Evolutionary conservation across 1,284 basidiomycete genomes (phyloP), one percentile per base, ranked within the genome.

Genomic region (Pisolithus thermaeus): DNA sequence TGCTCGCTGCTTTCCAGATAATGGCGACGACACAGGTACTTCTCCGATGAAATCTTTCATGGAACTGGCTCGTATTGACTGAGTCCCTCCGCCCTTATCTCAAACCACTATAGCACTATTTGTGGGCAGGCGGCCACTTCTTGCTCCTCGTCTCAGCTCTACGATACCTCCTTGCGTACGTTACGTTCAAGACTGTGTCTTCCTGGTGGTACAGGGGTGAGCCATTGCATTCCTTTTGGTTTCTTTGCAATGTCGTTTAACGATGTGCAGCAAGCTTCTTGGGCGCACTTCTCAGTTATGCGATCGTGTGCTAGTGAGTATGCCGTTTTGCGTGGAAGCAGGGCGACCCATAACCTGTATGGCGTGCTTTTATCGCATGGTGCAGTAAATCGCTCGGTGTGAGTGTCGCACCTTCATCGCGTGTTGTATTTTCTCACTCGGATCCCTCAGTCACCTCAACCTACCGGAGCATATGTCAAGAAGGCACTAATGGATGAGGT

Each of bases 261-360:
- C 12, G 44, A 52, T 56, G 39, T 51, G 53, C 62, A 90, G 85
- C 83, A 54, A 82, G 85, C 62, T 93, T 89, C 73, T 73, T 81
- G 52, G 92, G 92, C 42, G 91, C 92, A 30, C 78, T 94, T 55
- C 70, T 90, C 59, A 93, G 90, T 61, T 96, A 96, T 78, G 83
- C 83, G 52, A 95, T 96, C 65, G 92, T 96, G 56, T 92, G 91
- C 77, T 81, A 87, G 89, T 92, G 66, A 75, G 89, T 84, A 41
- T 30, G 38, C 51, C 54, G 51, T 52, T 46, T 40, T 55, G 35
- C 50, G 59, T 58, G 57, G 61, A 39, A 39, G 53, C 52, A 52
- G 57, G 55, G 48, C 62, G 53, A 49, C 51, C 11, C 50, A 56
- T 46, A 41, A 42, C 55, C 64, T 49, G 57, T 53, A 49, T 58